A percentile compares a stretch with the other conserved stretches of the same genome.
These are phyloP conservation scores for Candida taoyuanica DNA, from an alignment of 805 yeast species.

Conservation along the genomic window DNA sequence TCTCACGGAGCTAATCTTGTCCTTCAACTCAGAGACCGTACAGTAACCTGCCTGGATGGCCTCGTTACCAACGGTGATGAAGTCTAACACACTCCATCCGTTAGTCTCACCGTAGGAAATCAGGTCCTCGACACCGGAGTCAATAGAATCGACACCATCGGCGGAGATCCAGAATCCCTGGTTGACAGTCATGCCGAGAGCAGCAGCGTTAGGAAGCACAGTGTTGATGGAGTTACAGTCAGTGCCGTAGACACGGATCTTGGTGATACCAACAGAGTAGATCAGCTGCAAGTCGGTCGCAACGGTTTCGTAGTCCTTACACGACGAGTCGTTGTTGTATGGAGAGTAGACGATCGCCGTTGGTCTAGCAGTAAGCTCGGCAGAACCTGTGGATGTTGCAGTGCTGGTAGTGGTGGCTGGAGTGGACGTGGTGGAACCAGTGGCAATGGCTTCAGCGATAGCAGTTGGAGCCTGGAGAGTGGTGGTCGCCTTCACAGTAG, in stretches of 20 bases:
- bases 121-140: conserved; percentile 48
- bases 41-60: conserved; percentile 64
- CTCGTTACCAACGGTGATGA: conserved; percentile 84
- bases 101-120: conserved; percentile 43
- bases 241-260: conserved; percentile 77
- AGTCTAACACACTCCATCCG: conserved; percentile 74
- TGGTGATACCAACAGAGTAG: conserved; percentile 53
- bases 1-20: conserved; percentile 64
- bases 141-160: conserved; percentile 67
- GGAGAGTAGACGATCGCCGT: conserved; percentile 72
- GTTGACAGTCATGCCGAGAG: conserved; percentile 65
- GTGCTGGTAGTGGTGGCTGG: conserved; percentile 18
- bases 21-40: conserved; percentile 55
- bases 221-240: conserved; percentile 72
- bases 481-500: conserved; percentile 18
- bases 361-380: conserved; percentile 39
- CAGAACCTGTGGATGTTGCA: conserved; percentile 28
- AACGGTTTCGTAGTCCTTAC: conserved; percentile 58
- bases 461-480: conserved; percentile 22
- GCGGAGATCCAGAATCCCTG: conserved; percentile 82
- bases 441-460: conserved; percentile 14
- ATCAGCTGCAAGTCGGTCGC: conserved; percentile 55
- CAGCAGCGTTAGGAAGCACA: conserved; percentile 54
- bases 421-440: conserved; percentile 17
- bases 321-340: conserved; percentile 59